Evolutionary conservation across 805 yeast species (phyloP).

Genomic region (Ogataea thermomethanolica): DNA sequence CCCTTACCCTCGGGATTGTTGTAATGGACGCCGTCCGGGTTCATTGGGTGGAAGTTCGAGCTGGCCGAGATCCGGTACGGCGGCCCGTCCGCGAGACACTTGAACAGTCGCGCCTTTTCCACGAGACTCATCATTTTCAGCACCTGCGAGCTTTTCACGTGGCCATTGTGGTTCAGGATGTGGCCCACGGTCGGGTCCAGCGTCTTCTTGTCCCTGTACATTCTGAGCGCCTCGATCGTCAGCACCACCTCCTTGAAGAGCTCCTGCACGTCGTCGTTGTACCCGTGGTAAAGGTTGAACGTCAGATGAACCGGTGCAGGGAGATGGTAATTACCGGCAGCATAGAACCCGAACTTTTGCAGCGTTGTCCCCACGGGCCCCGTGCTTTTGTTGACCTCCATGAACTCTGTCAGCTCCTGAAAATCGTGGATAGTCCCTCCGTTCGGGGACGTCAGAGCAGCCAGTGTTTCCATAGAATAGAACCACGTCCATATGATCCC

Average conservation of each 20-base stretch:
- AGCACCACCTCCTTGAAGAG: slow-evolving; percentile 31
- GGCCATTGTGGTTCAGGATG: slow-evolving; percentile 23
- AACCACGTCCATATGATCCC: slow-evolving; percentile 51
- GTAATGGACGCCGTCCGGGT: slow-evolving; percentile 23
- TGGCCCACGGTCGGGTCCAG: slow-evolving; percentile 12
- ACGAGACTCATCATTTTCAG: slow-evolving; percentile 24
- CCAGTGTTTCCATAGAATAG: slow-evolving; percentile 57
- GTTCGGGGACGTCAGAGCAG: slow-evolving; percentile 51
- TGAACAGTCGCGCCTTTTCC: slow-evolving; percentile 28
- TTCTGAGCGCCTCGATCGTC: slow-evolving; percentile 27
- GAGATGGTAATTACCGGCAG: slow-evolving; percentile 23
- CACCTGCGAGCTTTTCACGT: slow-evolving; percentile 19
- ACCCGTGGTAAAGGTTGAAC: slow-evolving; percentile 34
- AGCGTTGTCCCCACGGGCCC: slow-evolving; percentile 23
- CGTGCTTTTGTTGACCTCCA: slow-evolving; percentile 28
- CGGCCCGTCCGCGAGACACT: slow-evolving; percentile 26
- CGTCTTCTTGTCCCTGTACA: not conserved
- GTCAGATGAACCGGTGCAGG: slow-evolving; percentile 9
- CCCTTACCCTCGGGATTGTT: slow-evolving; percentile 24
- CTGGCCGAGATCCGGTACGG: slow-evolving; percentile 30
- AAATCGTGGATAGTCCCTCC: slow-evolving; percentile 59
- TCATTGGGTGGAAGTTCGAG: slow-evolving; percentile 32
- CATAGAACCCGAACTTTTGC: slow-evolving; percentile 29
- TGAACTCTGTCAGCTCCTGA: slow-evolving; percentile 43
- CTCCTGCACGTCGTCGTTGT: slow-evolving; percentile 34